Percentiles rank a stretch among this genome's conserved stretches.
Conservation (phyloP, 371 early-diverging fungal genomes). For the Phascolomyces articulosus region DNA sequence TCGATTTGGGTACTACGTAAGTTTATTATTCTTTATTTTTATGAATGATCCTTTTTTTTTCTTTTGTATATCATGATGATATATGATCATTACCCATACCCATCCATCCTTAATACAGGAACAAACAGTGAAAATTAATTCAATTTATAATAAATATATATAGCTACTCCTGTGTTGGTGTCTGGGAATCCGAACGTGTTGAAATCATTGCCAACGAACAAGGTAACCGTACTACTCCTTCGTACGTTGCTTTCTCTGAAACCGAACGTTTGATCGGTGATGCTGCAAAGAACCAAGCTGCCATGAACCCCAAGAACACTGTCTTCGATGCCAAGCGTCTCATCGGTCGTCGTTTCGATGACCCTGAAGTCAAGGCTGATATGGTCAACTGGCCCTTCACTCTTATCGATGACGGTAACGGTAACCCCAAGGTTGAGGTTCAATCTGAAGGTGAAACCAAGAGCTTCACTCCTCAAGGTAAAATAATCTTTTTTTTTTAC, state of each 20-base stretch:
- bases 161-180: conserved; percentile 99
- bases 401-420: conserved; percentile 75
- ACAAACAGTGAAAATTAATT: conserved; percentile 24
- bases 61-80: no score
- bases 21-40: conserved; percentile 21
- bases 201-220: conserved; percentile 98
- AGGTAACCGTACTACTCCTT: conserved; percentile 97
- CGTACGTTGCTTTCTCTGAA: conserved; percentile 95
- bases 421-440: conserved; percentile 87
- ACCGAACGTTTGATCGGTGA: conserved; percentile 93
- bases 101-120: no score
- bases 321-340: conserved; percentile 98
- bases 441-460: conserved; percentile 86
- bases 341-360: conserved; percentile 94
- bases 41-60: no score
- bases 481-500: neutral
- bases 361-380: conserved; percentile 89
- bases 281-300: conserved; percentile 94
- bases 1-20: conserved; percentile 99
- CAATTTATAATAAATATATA: conserved; percentile 30
- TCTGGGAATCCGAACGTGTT: conserved; percentile 96
- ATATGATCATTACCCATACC: no score
- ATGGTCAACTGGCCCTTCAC: conserved; percentile 94
- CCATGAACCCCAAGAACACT: conserved; percentile 87
- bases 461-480: conserved; percentile 84